Evolutionary conservation across 495 filamentous ascomycete species (phyloP).

Genomic region (Aspergillus heteromorphus): DNA sequence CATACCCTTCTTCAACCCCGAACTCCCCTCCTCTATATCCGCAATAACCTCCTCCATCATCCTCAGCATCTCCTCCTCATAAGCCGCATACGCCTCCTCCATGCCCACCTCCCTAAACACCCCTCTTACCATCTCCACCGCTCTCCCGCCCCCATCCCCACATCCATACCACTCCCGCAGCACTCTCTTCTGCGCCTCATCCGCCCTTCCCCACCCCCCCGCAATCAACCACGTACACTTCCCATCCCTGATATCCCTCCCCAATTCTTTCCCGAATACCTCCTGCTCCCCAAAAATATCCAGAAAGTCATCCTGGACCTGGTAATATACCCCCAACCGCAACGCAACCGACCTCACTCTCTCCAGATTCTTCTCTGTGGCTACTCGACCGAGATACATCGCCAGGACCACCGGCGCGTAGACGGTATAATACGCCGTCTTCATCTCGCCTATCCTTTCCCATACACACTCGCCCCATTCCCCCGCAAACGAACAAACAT

Average conservation of each 20-base stretch:
- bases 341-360: background rate
- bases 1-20: background rate
- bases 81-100: background rate
- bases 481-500: no score
- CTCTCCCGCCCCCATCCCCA: background rate
- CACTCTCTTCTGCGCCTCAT: background rate
- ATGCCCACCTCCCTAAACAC: background rate
- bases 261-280: background rate
- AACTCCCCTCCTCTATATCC: background rate
- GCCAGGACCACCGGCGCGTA: background rate
- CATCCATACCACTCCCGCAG: background rate
- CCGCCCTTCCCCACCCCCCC: background rate
- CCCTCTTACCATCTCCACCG: background rate
- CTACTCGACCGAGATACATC: background rate
- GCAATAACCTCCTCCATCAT: background rate
- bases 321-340: background rate
- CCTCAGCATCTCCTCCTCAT: background rate
- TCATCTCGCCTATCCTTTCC: background rate
- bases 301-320: background rate
- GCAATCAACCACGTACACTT: background rate
- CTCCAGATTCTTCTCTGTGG: background rate
- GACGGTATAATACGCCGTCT: background rate
- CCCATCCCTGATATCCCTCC: background rate
- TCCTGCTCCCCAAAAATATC: background rate
- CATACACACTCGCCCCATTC: background rate